Evolutionary conservation across 1,284 basidiomycete species (phyloP), one percentile per base, ranked within the genome.

Genomic region (Neotropicomus parvogracilis): DNA sequence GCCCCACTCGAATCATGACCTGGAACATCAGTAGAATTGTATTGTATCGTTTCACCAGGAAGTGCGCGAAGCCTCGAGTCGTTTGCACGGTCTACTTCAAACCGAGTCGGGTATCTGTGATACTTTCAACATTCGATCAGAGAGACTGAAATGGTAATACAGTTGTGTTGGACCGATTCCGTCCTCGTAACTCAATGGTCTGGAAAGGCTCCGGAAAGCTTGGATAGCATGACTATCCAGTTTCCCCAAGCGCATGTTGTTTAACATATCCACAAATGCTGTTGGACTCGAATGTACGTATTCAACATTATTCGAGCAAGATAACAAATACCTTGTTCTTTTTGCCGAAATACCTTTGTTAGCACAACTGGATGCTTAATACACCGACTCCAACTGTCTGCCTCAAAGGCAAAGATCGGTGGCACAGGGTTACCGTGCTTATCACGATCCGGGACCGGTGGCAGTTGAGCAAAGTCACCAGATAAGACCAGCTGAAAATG

Each of bases 381-480:
- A 12, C 85, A 82, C 42, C 78, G 69, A n/a, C 73, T 70, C 97
- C 97, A 99, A 19, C 78, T 77, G 27, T 80, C 70, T 6, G 93
- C 91, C 60, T 99, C 93, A 62, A 99, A 99, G 3, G 89, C 88
- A 65, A 97, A 97, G 54, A 71, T 76, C 1, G 67, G 48, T 35
- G 50, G 49, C 28, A 76, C 64, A 40, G 54, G 52, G 1, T 58
- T 55, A 4, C 64, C 63, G 4, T 63, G 35, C 32, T 59, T 64
- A 28, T 63, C 61, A 47, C 59, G 58, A 29, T 75, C 79, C 5
- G 70, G 70, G 0, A 99, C 93, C 0, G 97, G 95, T 1, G 97
- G 97, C 6, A 99, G 75, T 67, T 99, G 95, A 70, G 92, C 97
- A 70, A 98, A 99, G 65, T 99, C 95, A 19, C 95, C 95, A 1